Evolutionary conservation across 345 rosid genomes (phyloP).

Genomic region (Citrus trifoliata): DNA sequence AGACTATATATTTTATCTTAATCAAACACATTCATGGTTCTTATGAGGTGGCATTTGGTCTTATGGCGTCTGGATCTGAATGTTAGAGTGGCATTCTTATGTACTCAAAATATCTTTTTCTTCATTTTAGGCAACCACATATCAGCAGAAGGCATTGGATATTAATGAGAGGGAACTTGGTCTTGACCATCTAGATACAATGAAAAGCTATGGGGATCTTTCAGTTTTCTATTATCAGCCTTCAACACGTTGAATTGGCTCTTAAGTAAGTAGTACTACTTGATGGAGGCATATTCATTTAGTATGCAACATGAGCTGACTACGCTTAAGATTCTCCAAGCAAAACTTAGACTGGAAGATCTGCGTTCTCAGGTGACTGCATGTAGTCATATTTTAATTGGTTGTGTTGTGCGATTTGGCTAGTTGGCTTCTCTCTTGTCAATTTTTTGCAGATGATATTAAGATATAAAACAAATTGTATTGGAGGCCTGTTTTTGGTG

Average conservation of each 20-base stretch:
- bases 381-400: not conserved
- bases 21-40: not conserved
- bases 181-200: constrained; percentile 84
- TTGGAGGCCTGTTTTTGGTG: not conserved
- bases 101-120: constrained; percentile 6
- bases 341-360: constrained; percentile 60
- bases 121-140: constrained; percentile 58
- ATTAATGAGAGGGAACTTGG: constrained; percentile 94
- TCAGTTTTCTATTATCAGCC: constrained; percentile 74
- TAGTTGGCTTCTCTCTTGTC: not conserved
- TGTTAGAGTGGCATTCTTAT: not conserved
- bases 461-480: not conserved
- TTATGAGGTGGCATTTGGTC: not conserved
- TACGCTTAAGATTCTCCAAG: constrained; percentile 61
- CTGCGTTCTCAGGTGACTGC: constrained; percentile 62
- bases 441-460: not conserved
- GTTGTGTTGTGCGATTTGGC: too few relatives aligned
- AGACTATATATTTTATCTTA: not conserved
- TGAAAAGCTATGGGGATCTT: constrained; percentile 78
- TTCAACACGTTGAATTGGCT: constrained; percentile 69
- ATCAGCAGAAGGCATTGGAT: constrained; percentile 92
- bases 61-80: not conserved
- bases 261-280: constrained; percentile 45
- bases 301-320: constrained; percentile 75
- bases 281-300: constrained; percentile 70